Evolutionary conservation across 495 filamentous ascomycete species (phyloP).

Genomic region (Aspergillus steynii): DNA sequence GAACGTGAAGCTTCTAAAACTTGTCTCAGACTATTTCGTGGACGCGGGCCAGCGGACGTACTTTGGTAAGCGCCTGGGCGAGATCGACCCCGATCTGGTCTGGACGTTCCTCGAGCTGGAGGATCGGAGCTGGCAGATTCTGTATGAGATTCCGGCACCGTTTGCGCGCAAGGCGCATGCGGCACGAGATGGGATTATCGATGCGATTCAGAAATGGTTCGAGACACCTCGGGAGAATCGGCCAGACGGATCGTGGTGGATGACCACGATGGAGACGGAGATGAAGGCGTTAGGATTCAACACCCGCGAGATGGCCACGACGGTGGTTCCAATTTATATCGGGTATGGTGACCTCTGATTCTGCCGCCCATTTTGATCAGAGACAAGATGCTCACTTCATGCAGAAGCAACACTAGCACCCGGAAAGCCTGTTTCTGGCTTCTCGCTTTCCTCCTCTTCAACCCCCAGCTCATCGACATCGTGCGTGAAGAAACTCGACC

Average conservation of each 20-base stretch:
- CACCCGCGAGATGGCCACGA: constrained; percentile 1
- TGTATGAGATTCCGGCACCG: not conserved
- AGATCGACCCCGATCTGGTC: not conserved
- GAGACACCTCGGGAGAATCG: not conserved
- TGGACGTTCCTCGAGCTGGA: not conserved
- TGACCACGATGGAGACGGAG: not conserved
- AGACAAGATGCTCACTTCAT: not conserved
- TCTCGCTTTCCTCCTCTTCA: not conserved
- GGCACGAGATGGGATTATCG: not conserved
- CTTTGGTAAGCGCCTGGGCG: not conserved
- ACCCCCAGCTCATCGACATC: constrained; percentile 1
- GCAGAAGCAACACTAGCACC: constrained; percentile 3
- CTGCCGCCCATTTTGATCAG: too few species aligned
- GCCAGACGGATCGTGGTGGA: not conserved
- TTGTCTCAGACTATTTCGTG: not conserved
- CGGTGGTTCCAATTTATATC: not conserved
- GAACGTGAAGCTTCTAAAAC: not conserved
- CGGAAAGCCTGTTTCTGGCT: constrained; percentile 7
- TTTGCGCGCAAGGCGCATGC: not conserved
- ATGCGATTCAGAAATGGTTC: not conserved
- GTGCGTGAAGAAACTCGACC: not conserved
- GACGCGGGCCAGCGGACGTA: not conserved
- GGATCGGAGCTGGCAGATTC: constrained; percentile 1
- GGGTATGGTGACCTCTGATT: not conserved
- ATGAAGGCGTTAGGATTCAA: constrained; percentile 1